Base-by-base conservation (phyloP, 2,329 filamentous ascomycete genomes). In the Diaporthe longicolla region DNA sequence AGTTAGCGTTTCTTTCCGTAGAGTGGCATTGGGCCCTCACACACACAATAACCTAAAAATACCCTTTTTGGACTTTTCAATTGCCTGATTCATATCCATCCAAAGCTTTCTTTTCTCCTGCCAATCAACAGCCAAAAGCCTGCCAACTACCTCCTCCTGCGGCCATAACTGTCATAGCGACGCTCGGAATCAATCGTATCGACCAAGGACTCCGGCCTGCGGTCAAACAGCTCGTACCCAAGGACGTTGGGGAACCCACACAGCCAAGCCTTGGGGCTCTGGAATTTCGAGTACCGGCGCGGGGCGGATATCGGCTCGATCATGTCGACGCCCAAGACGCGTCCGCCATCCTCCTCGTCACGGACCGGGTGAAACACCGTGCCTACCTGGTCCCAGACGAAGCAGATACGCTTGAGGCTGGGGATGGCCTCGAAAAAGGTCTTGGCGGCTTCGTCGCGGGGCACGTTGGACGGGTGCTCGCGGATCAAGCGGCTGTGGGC, bases 341-440 rank as follows among this genome's bases (percentile, higher is more conserved):
- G 15, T 24, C 15, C 40, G 15, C 40, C 40, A 6, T 15, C 11
- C 7, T 63, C 70, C 15, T 50, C 32, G 55, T 45, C 63, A 4
- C 70, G 37, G 26, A 73, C 17, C 0, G 70, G 55, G 63, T 65
- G 73, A 32, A 63, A 70, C 17, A 70, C 45, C 8, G 48, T 70
- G n/a, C 73, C 73, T 21, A 74, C 48, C 43, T 73, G 73, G 40
- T 74, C 73, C 29, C 70, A 70, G 19, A 74, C 73, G 48, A 74
- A 73, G 29, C 73, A 74, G 54, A 74, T 65, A 19, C 73, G 70
- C 63, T 58, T 37, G 6, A 74, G 57, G 35, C 52, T 74, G 48
- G 70, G 70, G 21, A 74, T n/a, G 0, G 55, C 10, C 19, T 54
- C 57, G 70, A 74, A 74, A 50, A 74, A 74, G n/a, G 40, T 9